These are phyloP conservation scores for Ascobolus immersus DNA, from an alignment of 495 filamentous ascomycete genomes.

Conservation along the genomic window DNA sequence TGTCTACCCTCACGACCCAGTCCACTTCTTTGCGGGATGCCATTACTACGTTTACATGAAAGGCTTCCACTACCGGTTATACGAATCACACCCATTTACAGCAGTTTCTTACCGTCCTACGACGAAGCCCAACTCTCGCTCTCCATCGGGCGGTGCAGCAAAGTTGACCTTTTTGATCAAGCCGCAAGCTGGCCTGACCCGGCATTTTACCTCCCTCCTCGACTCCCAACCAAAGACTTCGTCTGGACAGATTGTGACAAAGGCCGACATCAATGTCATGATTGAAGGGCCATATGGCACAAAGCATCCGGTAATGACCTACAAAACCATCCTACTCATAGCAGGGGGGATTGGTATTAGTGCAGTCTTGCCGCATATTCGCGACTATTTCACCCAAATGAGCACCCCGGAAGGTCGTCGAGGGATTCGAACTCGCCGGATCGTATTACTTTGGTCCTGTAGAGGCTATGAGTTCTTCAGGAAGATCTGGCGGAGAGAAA, in stretches of 20 bases:
- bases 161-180: conserved; percentile 15
- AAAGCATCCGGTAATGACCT: conserved; percentile 22
- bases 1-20: conserved; percentile 16
- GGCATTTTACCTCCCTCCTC: conserved; percentile 6
- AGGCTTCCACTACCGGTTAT: conserved; percentile 23
- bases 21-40: conserved; percentile 23
- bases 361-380: conserved; percentile 27
- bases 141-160: too few relatives aligned
- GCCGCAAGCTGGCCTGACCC: conserved; percentile 12
- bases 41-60: conserved; percentile 32
- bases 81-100: conserved; percentile 38
- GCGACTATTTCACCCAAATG: too few relatives aligned
- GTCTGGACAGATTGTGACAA: conserved; percentile 1
- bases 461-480: too few relatives aligned
- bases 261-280: conserved; percentile 9
- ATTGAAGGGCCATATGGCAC: conserved; percentile 37
- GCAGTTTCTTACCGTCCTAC: conserved; percentile 22
- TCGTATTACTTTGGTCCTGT: too few relatives aligned
- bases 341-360: conserved; percentile 36
- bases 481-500: too few relatives aligned
- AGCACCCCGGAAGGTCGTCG: too few relatives aligned
- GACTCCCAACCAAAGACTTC: conserved; percentile 4
- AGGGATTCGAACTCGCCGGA: too few relatives aligned
- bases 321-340: conserved; percentile 29
- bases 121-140: too few relatives aligned